Base-by-base conservation (phyloP, 805 yeast species). In the Metahyphopichia silvanorum region DNA sequence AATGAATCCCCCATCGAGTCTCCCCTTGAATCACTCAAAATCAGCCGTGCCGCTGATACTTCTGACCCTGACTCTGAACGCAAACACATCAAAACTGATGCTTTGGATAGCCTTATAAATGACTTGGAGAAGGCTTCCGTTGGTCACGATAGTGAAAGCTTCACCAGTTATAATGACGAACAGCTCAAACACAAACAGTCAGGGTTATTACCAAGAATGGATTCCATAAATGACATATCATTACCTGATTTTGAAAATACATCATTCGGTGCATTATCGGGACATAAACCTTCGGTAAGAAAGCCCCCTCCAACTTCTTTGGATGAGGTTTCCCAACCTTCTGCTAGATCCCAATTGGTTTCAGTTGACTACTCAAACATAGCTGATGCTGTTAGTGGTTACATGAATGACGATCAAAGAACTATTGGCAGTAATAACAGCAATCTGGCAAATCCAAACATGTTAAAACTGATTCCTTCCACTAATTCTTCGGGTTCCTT, bases 91-190 rank as follows among this genome's bases (percentile, higher is more conserved):
- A 39, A 48, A 21, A 53, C 60, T 3, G 60, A 51, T 23, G 60
- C 62, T 4, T 42, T 66, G 19, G 71, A 65, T 34, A 51, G 63
- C 5, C 43, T 66, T n/a, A 65, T 66, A 12, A 47, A 55, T 33
- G 69, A 66, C 37, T 44, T 66, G 17, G 51, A 53, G 30, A 50
- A 47, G 34, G 54, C 53, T 11, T 38, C 54, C 3, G 11, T 35
- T 7, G 33, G 21, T 9, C 33, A 38, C 17, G 34, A 36, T 15
- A 30, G 19, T 27, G 27, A 37, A 27, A 12, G 27, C 9, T 19
- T 17, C n/a, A 27, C 19, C 15, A 11, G 16, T 10, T 14, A 24
- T 6, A 15, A 16, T 21, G 19, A 32, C 2, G 14, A 32, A 18
- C 11, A 25, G 7, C n/a, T 18, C 6, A 21, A 19, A 13, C 32